A percentile compares a stretch with the other conserved stretches of the same genome.
Conservation (phyloP, 768 basidiomycete species). For the Naganishia vishniacii region DNA sequence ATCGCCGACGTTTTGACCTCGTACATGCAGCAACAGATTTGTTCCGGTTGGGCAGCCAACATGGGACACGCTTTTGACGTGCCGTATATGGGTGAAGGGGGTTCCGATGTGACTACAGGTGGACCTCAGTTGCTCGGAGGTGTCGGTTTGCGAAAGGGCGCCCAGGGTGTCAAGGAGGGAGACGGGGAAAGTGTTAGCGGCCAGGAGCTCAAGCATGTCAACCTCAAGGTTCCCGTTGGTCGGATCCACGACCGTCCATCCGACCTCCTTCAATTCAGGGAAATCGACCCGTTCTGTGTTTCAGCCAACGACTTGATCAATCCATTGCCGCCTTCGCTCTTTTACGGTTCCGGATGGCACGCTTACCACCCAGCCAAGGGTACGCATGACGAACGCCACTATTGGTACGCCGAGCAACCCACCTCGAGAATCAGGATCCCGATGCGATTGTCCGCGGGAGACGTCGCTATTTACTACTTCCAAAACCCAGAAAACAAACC, state of each 20-base stretch:
- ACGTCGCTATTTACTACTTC: conserved; percentile 85
- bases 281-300: conserved; percentile 85
- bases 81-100: conserved; percentile 52
- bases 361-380: conserved; percentile 62
- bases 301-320: conserved; percentile 97
- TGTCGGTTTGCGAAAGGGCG: conserved; percentile 74
- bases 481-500: conserved; percentile 58
- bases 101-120: conserved; percentile 44
- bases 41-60: conserved; percentile 70
- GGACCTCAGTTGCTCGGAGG: conserved; percentile 74
- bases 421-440: conserved; percentile 77
- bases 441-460: conserved; percentile 76
- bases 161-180: conserved; percentile 41
- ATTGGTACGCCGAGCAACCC: conserved; percentile 86
- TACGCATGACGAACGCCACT: conserved; percentile 62
- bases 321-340: conserved; percentile 86
- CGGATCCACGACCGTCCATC: conserved; percentile 60
- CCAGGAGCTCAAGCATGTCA: conserved; percentile 47
- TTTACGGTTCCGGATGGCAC: conserved; percentile 89
- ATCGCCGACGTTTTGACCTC: conserved; percentile 85
- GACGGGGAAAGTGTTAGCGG: conserved; percentile 46
- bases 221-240: conserved; percentile 61
- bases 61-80: conserved; percentile 64
- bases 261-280: conserved; percentile 59
- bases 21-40: conserved; percentile 85